A percentile compares a stretch with the other conserved stretches of the same genome.
Evolutionary conservation across 2,329 filamentous ascomycete species (phyloP).

Genomic region (Cladophialophora bantiana): DNA sequence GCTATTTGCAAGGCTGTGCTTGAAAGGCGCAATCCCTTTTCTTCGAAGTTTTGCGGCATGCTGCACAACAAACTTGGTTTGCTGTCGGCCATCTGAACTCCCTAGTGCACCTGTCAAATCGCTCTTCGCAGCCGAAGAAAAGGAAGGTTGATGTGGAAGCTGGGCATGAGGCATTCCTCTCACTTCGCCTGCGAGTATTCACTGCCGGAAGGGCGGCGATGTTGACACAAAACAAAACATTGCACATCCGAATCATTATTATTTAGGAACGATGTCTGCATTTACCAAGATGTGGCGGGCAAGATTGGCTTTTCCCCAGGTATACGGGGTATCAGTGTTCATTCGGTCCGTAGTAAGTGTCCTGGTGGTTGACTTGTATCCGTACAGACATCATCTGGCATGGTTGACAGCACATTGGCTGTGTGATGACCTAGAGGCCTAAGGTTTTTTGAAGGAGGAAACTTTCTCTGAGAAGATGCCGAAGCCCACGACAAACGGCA

Average conservation of each 20-base stretch:
- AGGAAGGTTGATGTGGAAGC: not conserved
- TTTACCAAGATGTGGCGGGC: conserved; percentile 23
- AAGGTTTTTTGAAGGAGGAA: conserved; percentile 75
- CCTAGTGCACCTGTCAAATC: no score
- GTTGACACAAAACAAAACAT: conserved; percentile 35
- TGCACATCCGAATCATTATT: conserved; percentile 15
- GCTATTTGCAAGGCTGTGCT: not conserved
- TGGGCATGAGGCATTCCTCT: not conserved
- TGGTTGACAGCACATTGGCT: not conserved
- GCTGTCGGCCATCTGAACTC: no score
- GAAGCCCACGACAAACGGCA: conserved; percentile 55
- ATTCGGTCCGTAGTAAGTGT: not conserved
- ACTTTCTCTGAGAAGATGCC: conserved; percentile 73
- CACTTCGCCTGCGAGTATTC: no score
- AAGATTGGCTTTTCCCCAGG: conserved; percentile 23
- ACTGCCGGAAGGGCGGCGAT: conserved; percentile 13
- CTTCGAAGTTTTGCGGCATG: no score
- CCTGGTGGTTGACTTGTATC: not conserved
- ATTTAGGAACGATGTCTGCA: conserved; percentile 24
- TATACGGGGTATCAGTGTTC: conserved; percentile 16
- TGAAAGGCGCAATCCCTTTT: not conserved
- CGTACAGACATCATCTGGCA: not conserved
- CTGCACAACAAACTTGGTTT: no score
- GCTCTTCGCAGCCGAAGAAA: no score
- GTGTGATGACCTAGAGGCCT: conserved; percentile 36